These are phyloP conservation scores for Saccharum spontaneum DNA, from an alignment of 176 grass and related monocot genomes.

Conservation along the genomic window DNA sequence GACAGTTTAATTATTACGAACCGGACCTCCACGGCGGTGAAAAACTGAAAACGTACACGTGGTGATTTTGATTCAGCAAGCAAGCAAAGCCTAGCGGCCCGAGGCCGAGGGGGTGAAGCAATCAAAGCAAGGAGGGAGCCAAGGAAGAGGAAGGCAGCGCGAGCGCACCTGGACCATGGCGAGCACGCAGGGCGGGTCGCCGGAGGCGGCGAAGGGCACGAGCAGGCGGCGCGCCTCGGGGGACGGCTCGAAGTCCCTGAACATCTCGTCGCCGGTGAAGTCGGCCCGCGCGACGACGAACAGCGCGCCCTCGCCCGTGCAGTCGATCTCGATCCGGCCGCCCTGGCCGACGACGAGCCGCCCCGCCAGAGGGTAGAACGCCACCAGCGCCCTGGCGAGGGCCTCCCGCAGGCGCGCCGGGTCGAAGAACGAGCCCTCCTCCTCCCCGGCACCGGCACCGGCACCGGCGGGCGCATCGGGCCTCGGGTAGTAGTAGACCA, in stretches of 20 bases:
- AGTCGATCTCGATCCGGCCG: slow-evolving; percentile 55
- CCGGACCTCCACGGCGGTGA: background rate
- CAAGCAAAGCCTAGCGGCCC: background rate
- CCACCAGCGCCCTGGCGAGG: slow-evolving; percentile 54
- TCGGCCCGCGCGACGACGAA: slow-evolving; percentile 52
- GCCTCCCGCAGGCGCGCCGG: slow-evolving; percentile 47
- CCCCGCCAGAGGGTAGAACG: slow-evolving; percentile 72
- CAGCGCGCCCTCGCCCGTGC: slow-evolving; percentile 60
- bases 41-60: no score
- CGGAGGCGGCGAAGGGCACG: slow-evolving; percentile 52
- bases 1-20: background rate
- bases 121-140: background rate
- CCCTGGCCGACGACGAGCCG: slow-evolving; percentile 14
- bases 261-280: slow-evolving; percentile 43
- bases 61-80: background rate
- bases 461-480: no score
- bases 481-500: slow-evolving; percentile 62
- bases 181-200: slow-evolving; percentile 52
- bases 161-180: slow-evolving; percentile 43
- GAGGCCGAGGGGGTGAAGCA: background rate
- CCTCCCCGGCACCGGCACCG: background rate
- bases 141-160: background rate
- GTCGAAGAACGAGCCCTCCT: slow-evolving; percentile 30
- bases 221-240: slow-evolving; percentile 53
- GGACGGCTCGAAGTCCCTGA: slow-evolving; percentile 55